phyloP scores from a whole-genome alignment of 257 asterid genomes.

The Nicotiana tomentosiformis region DNA sequence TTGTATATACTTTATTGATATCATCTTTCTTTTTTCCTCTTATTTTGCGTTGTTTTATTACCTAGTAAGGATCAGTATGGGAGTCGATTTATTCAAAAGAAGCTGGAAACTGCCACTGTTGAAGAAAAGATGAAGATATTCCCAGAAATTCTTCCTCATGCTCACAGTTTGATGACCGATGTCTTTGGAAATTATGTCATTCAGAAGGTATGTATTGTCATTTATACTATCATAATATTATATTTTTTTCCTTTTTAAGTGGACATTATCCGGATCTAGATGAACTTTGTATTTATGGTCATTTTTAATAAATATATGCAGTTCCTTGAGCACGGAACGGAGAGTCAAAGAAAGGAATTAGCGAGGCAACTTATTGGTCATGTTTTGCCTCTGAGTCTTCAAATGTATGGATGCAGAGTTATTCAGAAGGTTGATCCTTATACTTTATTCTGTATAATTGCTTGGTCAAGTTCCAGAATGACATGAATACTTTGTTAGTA shows the following conservation, averaged over 20 bases:
- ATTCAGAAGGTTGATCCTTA: slow-evolving; percentile 66
- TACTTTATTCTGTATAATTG: background rate
- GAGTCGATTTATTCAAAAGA: slow-evolving; percentile 92
- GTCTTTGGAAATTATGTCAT: slow-evolving; percentile 90
- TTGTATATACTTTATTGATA: background rate
- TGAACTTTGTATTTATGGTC: slow-evolving; percentile 2
- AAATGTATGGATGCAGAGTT: slow-evolving; percentile 97
- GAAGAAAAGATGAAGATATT: slow-evolving; percentile 73
- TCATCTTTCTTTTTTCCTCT: background rate
- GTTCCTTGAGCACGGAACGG: slow-evolving; percentile 91
- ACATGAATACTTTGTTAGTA: too few relatives aligned
- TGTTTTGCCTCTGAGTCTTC: slow-evolving; percentile 82
- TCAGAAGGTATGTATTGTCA: slow-evolving; percentile 57
- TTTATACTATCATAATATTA: background rate
- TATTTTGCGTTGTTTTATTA: background rate
- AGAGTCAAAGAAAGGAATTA: slow-evolving; percentile 66
- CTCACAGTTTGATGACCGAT: slow-evolving; percentile 66
- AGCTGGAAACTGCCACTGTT: slow-evolving; percentile 65
- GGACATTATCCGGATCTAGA: background rate
- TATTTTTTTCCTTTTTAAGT: background rate
- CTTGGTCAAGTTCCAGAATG: background rate
- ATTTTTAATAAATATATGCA: slow-evolving; percentile 22
- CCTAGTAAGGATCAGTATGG: slow-evolving; percentile 85
- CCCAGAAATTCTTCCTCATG: slow-evolving; percentile 58
- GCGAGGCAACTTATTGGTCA: slow-evolving; percentile 69